Percentiles rank a stretch among this genome's conserved stretches.
phyloP scores from a whole-genome alignment of 352 stramenopile genomes.

The Pythium myriotylum region DNA sequence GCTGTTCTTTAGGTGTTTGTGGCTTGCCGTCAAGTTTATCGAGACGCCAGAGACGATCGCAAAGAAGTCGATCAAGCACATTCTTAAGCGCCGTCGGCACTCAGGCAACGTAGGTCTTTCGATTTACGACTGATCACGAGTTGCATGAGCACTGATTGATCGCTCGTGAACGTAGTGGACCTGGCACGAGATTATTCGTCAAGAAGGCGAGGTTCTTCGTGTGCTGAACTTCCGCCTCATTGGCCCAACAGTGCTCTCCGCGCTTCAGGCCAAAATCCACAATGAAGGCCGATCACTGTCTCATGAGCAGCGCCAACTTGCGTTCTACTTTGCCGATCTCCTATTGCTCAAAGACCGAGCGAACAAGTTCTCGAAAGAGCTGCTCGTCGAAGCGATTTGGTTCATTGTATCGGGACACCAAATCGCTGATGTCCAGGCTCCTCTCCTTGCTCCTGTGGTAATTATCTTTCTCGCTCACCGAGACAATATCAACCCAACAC shows the following conservation, averaged over 20 bases:
- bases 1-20: conserved; percentile 47
- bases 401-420: conserved; percentile 53
- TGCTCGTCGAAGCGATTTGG: conserved; percentile 63
- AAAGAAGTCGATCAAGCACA: conserved; percentile 61
- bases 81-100: conserved; percentile 55
- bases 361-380: conserved; percentile 43
- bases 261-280: conserved; percentile 51
- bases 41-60: conserved; percentile 62
- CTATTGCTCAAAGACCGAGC: conserved; percentile 49
- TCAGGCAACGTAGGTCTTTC: conserved; percentile 59
- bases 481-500: conserved; percentile 68
- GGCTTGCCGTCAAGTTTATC: conserved; percentile 76
- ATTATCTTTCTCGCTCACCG: conserved; percentile 64
- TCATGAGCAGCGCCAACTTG: conserved; percentile 43
- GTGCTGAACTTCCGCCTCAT: conserved; percentile 62
- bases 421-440: conserved; percentile 47
- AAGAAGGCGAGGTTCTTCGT: conserved; percentile 49
- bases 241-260: conserved; percentile 42
- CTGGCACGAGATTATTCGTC: conserved; percentile 58
- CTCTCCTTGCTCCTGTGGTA: conserved; percentile 54
- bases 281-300: conserved; percentile 16
- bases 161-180: conserved; percentile 42
- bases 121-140: not conserved
- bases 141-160: not conserved
- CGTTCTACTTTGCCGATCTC: conserved; percentile 63